Evolutionary conservation across 306 rosid genomes (phyloP).

Genomic region (Erythrophleum fordii): DNA sequence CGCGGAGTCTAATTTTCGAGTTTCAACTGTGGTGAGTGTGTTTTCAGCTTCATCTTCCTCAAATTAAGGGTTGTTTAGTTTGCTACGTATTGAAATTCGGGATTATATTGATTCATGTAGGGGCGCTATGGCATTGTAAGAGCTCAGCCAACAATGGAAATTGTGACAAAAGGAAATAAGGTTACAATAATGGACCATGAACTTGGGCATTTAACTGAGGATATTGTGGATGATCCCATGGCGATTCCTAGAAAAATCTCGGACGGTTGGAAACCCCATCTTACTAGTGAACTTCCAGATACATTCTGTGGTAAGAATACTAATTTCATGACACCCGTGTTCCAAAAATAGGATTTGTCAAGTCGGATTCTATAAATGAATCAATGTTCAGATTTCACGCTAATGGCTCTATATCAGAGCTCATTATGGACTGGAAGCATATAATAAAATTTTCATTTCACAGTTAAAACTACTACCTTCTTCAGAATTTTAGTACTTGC

Average conservation of each 20-base stretch:
- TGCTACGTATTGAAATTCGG: background rate
- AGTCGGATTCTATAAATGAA: background rate
- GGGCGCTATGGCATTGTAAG: constrained; percentile 83
- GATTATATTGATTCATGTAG: constrained; percentile 47
- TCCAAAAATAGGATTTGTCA: background rate
- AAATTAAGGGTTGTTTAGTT: background rate
- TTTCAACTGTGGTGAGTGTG: constrained; percentile 43
- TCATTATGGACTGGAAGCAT: no score
- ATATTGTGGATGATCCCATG: constrained; percentile 75
- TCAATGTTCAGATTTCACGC: no score
- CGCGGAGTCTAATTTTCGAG: constrained; percentile 57
- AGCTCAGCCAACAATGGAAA: constrained; percentile 72
- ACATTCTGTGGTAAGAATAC: constrained; percentile 78
- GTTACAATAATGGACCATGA: constrained; percentile 75
- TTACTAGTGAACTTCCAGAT: constrained; percentile 68
- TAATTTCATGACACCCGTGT: background rate
- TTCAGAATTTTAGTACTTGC: no score
- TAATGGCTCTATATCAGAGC: no score
- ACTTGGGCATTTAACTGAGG: constrained; percentile 53
- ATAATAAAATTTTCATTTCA: no score
- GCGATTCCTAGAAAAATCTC: constrained; percentile 61
- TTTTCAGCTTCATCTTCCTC: constrained; percentile 14
- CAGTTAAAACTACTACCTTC: no score
- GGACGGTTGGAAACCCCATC: constrained; percentile 69
- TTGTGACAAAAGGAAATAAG: constrained; percentile 72